Conservation (phyloP, 2,329 filamentous ascomycete genomes). For the Emergomyces orientalis region DNA sequence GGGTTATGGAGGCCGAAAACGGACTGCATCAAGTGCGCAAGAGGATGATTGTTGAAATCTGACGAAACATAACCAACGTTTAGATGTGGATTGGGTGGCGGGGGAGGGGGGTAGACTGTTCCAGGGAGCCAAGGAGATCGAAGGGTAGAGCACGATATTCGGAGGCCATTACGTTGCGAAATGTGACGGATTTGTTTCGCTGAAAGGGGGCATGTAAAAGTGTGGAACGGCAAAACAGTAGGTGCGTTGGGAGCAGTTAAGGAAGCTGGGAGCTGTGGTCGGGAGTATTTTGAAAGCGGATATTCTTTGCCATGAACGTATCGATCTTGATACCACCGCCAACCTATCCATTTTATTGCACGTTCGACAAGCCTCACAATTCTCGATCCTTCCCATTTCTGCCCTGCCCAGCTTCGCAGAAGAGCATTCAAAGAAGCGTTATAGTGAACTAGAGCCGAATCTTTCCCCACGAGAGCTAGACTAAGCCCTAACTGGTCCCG, state of each 20-base stretch:
- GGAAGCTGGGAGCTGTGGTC: slow-evolving; percentile 62
- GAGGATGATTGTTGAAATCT: slow-evolving; percentile 96
- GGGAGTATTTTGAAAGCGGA: slow-evolving; percentile 51
- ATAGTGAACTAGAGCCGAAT: slow-evolving; percentile 21
- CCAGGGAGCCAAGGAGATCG: slow-evolving; percentile 75
- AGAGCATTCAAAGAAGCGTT: slow-evolving; percentile 27
- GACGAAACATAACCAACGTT: slow-evolving; percentile 95
- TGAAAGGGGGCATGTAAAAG: slow-evolving; percentile 87
- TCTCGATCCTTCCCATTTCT: slow-evolving; percentile 80
- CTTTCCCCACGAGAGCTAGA: slow-evolving; percentile 32
- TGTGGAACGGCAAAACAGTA: slow-evolving; percentile 93
- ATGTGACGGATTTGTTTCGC: slow-evolving; percentile 88
- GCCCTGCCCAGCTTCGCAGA: slow-evolving; percentile 55
- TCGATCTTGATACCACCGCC: slow-evolving; percentile 80
- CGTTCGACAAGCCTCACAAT: slow-evolving; percentile 77
- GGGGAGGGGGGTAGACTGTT: slow-evolving; percentile 74
- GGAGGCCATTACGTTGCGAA: slow-evolving; percentile 84
- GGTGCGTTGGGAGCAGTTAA: slow-evolving; percentile 78
- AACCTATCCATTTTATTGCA: slow-evolving; percentile 63
- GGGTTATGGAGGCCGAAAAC: slow-evolving; percentile 86
- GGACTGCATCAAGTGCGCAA: slow-evolving; percentile 97
- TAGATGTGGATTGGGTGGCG: slow-evolving; percentile 71
- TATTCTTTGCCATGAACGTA: slow-evolving; percentile 55
- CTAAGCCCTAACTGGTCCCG: slow-evolving; percentile 46
- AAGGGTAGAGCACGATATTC: slow-evolving; percentile 85